phyloP scores from a whole-genome alignment of 257 asterid species.

The Fraxinus quadrangulata region DNA sequence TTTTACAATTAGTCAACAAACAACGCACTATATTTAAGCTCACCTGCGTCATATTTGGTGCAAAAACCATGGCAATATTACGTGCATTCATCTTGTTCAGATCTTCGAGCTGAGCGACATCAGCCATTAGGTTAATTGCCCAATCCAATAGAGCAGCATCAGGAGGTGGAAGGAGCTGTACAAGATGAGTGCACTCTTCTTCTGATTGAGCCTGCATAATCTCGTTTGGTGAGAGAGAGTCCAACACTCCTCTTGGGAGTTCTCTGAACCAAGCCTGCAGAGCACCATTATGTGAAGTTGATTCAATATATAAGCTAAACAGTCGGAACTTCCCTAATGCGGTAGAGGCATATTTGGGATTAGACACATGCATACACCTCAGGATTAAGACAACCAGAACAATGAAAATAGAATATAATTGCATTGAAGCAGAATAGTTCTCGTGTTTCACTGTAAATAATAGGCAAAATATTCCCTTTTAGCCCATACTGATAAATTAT shows the following conservation, averaged over 20 bases:
- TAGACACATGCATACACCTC: too few relatives aligned
- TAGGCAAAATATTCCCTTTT: too few relatives aligned
- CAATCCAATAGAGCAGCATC: conserved; percentile 80
- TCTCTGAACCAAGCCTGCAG: conserved; percentile 89
- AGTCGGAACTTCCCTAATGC: not conserved
- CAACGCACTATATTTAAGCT: conserved; percentile 8
- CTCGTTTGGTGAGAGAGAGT: conserved; percentile 67
- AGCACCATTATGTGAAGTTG: not conserved
- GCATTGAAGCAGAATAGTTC: too few relatives aligned
- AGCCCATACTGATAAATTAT: too few relatives aligned
- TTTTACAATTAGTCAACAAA: not conserved
- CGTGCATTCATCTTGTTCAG: conserved; percentile 87
- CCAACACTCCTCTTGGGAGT: conserved; percentile 75
- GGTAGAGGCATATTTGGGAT: too few relatives aligned
- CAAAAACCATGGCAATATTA: conserved; percentile 90
- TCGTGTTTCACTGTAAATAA: too few relatives aligned
- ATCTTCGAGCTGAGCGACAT: conserved; percentile 77
- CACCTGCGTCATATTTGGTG: conserved; percentile 96
- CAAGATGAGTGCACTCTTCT: conserved; percentile 66
- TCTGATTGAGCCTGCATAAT: conserved; percentile 78
- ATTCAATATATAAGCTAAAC: not conserved
- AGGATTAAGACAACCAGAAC: too few relatives aligned
- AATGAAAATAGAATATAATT: too few relatives aligned
- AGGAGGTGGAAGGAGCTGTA: conserved; percentile 72
- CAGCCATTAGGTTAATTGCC: conserved; percentile 96